A percentile compares a stretch with the other conserved stretches of the same genome.
Evolutionary conservation across 179 eudicot genomes (phyloP).

Genomic region (Drosera spatulata): DNA sequence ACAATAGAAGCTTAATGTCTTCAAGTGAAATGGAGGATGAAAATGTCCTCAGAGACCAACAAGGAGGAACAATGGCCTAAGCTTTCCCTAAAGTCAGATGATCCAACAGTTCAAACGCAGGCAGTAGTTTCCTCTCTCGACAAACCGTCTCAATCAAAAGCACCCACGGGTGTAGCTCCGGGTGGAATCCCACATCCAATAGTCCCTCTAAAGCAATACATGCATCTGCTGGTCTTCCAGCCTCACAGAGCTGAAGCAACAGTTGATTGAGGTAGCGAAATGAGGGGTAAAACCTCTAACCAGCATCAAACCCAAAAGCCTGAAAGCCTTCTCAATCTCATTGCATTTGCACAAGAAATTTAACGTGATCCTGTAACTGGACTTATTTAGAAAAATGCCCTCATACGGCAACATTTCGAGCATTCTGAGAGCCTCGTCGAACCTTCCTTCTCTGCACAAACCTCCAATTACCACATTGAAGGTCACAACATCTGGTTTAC

Average conservation of each 20-base stretch:
- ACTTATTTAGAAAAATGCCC: constrained; percentile 52
- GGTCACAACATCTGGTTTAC: constrained; percentile 66
- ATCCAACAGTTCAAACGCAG: constrained; percentile 58
- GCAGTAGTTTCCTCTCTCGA: constrained; percentile 71
- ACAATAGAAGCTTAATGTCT: no score
- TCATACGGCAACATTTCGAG: constrained; percentile 60
- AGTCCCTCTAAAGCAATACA: no score
- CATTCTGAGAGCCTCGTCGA: constrained; percentile 62
- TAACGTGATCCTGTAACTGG: constrained; percentile 72
- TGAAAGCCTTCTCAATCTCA: constrained; percentile 43
- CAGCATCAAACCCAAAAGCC: constrained; percentile 59
- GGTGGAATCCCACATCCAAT: no score
- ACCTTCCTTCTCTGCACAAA: constrained; percentile 41
- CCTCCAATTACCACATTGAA: constrained; percentile 61
- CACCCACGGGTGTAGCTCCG: no score
- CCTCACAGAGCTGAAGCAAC: constrained; percentile 52
- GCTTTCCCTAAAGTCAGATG: constrained; percentile 16
- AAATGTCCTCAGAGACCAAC: no score
- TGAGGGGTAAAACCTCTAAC: constrained; percentile 77
- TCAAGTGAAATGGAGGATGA: no score
- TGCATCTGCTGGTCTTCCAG: constrained; percentile 46
- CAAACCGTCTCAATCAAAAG: constrained; percentile 4
- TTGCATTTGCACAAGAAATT: constrained; percentile 47
- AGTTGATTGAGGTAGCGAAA: constrained; percentile 72
- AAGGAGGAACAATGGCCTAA: no score